A percentile compares a stretch with the other conserved stretches of the same genome.
Conservation (phyloP, 345 rosid species). For the Rubroshorea leprosula region DNA sequence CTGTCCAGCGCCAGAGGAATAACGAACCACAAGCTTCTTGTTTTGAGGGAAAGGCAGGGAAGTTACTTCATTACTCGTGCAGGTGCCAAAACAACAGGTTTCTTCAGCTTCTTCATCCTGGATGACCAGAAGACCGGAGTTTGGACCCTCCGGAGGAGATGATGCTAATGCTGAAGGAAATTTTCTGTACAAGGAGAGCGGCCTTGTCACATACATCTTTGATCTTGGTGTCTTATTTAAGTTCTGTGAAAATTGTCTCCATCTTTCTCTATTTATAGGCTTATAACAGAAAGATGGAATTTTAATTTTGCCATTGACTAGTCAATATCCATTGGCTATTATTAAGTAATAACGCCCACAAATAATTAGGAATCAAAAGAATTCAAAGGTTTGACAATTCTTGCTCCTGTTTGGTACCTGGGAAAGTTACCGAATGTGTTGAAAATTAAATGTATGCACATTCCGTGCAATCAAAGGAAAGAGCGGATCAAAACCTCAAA, state of each 20-base stretch:
- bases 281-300: too few species aligned
- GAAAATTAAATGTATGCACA: too few species aligned
- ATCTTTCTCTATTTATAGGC: too few species aligned
- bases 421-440: too few species aligned
- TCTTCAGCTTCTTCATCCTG: slow-evolving; percentile 53
- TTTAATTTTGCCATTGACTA: too few species aligned
- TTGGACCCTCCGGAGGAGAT: slow-evolving; percentile 49
- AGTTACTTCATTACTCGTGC: slow-evolving; percentile 10
- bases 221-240: too few species aligned
- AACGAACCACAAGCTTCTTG: background rate
- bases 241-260: too few species aligned
- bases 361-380: background rate
- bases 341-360: too few species aligned
- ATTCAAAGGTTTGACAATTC: background rate
- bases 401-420: too few species aligned
- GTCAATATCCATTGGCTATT: too few species aligned
- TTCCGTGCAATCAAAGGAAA: too few species aligned
- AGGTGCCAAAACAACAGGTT: slow-evolving; percentile 39
- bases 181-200: slow-evolving; percentile 39
- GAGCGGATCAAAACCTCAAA: too few species aligned
- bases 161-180: slow-evolving; percentile 28
- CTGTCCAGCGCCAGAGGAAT: background rate
- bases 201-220: slow-evolving; percentile 40
- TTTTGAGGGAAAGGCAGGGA: slow-evolving; percentile 3
- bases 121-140: slow-evolving; percentile 51